Base-by-base conservation (phyloP, 805 yeast species). In the Hanseniaspora singularis region DNA sequence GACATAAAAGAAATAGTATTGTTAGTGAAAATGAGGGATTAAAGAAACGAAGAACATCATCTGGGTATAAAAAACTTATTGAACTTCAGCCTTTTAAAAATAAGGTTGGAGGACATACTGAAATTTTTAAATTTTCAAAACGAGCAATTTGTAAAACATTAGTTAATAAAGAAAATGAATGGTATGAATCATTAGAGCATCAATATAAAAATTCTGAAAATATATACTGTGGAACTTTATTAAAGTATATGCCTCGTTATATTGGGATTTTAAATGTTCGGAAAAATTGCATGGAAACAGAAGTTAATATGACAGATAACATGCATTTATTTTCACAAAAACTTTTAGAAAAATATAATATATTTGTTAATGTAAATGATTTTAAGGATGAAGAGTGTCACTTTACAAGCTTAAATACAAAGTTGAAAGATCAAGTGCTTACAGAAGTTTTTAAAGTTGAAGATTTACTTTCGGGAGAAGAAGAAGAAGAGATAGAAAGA, bases 71-170 rank as follows among this genome's bases (percentile, higher is more conserved):
- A 3, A 44, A 37, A 12, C 14, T 44, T 3, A 95, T 88, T 1
- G 96, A 89, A 60, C 65, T 89, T 50, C 76, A 84, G 46, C 97
- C 97, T 1, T 89, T 88, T 64, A 79, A 80, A 48, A 87, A 92
- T 59, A 87, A 84, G 58, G 97, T 92, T 19, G 99, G 99, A 7
- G 99, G 99, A 0, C 99, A 92, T 60, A 89, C 96, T 0, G 96
- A 96, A 1, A 87, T 92, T 30, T 92, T 89, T 66, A 74, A 89
- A 53, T 92, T 92, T 59, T 81, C 94, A 4, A 83, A 79, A 54
- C 70, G 84, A 50, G 97, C 96, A 0, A 95, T 92, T 15, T 92
- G 97, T 63, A 92, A 92, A 62, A 92, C 92, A 0, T 68, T 94
- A 51, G 85, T 87, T 51, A 86, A 84, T 56, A 71, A 95, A 49